Base-by-base conservation (phyloP, 805 yeast genomes). In the Yarrowia hollandica region DNA sequence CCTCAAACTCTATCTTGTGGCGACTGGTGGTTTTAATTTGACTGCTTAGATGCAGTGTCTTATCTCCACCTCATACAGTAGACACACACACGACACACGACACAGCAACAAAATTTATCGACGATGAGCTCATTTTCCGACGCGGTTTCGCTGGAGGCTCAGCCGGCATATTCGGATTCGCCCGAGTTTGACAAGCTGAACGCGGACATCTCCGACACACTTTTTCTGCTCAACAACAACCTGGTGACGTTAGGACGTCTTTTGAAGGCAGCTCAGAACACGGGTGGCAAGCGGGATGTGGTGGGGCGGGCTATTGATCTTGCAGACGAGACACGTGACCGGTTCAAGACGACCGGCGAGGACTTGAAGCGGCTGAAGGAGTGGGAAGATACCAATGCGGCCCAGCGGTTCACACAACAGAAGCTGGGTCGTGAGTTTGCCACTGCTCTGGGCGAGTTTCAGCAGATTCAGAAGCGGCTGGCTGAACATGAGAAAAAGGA, bases 391-490 rank as follows among this genome's bases (percentile, higher is more conserved):
- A 67, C 73, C 9, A 65, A 70, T 55, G 72, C 78, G 12, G 73
- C 84, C 3, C 88, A 85, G 67, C 44, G 87, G 90, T 26, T 82
- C 84, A 62, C 78, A 7, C 78, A 77, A 62, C 81, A 81, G 22
- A 78, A 86, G 60, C 69, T 88, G 16, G 72, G 75, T 8, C 74
- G 74, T n/a, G 92, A 88, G 68, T 83, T 81, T 65, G 74, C 74
- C 34, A 78, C 76, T n/a, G 75, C 86, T 16, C 78, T 79, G 61
- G 71, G 71, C 38, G 79, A 71, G 68, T 82, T 73, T 69, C 76
- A 69, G 34, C 62, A 66, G 21, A 64, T 80, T 10, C 74, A 77
- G 62, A 71, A 80, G 30, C 68, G 73, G 6, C 85, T 84, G 62
- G 73, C 74, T n/a, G 86, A 79, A 48, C 78, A 77, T 63, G 77